Evolutionary conservation across 805 yeast genomes (phyloP).

Genomic region (Metschnikowia baotianmanensis): DNA sequence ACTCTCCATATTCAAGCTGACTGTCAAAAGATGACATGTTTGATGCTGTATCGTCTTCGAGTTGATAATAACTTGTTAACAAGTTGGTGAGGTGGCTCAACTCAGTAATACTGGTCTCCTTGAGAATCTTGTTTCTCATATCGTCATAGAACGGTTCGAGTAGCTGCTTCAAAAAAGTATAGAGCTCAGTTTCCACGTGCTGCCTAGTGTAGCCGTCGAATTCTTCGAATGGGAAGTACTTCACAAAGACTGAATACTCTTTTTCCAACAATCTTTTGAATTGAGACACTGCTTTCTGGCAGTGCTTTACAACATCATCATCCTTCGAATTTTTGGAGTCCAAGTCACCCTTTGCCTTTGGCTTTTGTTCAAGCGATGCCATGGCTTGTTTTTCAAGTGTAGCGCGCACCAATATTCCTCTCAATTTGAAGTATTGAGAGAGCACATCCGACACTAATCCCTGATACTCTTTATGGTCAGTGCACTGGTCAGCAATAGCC

Average conservation of each 20-base stretch:
- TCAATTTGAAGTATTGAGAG: slow-evolving; percentile 56
- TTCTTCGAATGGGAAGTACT: slow-evolving; percentile 40
- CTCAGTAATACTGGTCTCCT: slow-evolving; percentile 64
- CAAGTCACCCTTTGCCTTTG: background rate
- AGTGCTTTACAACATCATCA: slow-evolving; percentile 45
- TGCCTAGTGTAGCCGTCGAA: slow-evolving; percentile 13
- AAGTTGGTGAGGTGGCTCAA: slow-evolving; percentile 76
- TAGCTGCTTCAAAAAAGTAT: slow-evolving; percentile 58
- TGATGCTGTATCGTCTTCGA: slow-evolving; percentile 44
- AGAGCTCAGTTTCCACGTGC: slow-evolving; percentile 33
- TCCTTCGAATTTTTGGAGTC: slow-evolving; percentile 12
- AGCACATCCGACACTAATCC: slow-evolving; percentile 70
- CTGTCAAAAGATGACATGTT: slow-evolving; percentile 12
- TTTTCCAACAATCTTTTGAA: slow-evolving; percentile 58
- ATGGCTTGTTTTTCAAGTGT: slow-evolving; percentile 36
- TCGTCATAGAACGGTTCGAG: slow-evolving; percentile 78
- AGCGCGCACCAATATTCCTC: slow-evolving; percentile 49
- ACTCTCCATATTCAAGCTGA: slow-evolving; percentile 49
- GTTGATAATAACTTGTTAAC: slow-evolving; percentile 64
- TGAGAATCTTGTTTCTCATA: slow-evolving; percentile 61
- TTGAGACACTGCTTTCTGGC: slow-evolving; percentile 61
- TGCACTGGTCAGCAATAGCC: slow-evolving; percentile 17
- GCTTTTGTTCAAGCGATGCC: slow-evolving; percentile 2
- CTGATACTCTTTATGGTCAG: slow-evolving; percentile 49
- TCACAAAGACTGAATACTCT: slow-evolving; percentile 58